These are phyloP conservation scores for Barnettozyma vustinii DNA, from an alignment of 805 yeast genomes.

Conservation along the genomic window DNA sequence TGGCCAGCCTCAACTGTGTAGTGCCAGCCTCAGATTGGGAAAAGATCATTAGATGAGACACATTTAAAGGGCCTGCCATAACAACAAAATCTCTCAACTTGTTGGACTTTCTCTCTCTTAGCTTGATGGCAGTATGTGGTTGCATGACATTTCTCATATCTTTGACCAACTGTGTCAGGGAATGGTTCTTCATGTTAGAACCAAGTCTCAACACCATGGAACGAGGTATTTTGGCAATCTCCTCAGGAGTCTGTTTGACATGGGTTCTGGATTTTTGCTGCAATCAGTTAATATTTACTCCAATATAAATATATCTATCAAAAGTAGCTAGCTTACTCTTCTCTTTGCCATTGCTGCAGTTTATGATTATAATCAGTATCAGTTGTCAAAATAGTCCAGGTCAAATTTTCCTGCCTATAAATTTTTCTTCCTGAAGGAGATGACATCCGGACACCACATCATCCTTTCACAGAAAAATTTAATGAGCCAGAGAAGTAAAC, in stretches of 20 bases:
- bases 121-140: conserved; percentile 90
- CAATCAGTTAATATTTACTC: conserved; percentile 10
- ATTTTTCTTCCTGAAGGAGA: conserved; percentile 14
- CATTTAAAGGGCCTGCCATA: conserved; percentile 98
- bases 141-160: conserved; percentile 91
- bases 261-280: conserved; percentile 85
- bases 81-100: conserved; percentile 89
- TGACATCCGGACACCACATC: conserved; percentile 25
- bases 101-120: conserved; percentile 82
- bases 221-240: conserved; percentile 69
- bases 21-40: conserved; percentile 79
- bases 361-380: not conserved
- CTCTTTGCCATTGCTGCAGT: conserved; percentile 42
- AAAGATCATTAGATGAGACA: conserved; percentile 81
- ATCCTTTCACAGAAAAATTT: too few relatives aligned
- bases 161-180: conserved; percentile 75
- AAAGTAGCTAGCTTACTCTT: conserved; percentile 32
- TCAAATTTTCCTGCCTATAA: conserved; percentile 5
- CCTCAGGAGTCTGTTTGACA: conserved; percentile 57
- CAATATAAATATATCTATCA: too few relatives aligned
- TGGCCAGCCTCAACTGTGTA: conserved; percentile 75
- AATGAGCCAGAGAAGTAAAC: too few relatives aligned
- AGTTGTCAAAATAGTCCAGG: not conserved
- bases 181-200: conserved; percentile 65
- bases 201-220: conserved; percentile 95